phyloP scores from a whole-genome alignment of 495 filamentous ascomycete genomes.

The Aspergillus ostianus region DNA sequence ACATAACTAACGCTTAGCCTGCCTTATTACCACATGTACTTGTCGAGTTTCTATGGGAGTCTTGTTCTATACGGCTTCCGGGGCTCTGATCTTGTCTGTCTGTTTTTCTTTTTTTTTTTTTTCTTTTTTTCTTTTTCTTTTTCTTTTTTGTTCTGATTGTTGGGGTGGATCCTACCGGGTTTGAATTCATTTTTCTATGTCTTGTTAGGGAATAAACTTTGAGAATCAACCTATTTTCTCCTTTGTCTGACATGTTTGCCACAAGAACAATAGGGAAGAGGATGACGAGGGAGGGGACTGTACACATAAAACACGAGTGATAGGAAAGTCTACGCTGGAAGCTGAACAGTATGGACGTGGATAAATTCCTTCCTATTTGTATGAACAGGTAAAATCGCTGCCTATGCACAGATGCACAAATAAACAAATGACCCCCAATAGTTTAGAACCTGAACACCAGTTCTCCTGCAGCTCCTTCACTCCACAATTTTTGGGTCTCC shows the following conservation, averaged over 20 bases:
- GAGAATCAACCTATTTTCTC: slow-evolving; percentile 20
- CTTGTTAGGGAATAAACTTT: slow-evolving; percentile 19
- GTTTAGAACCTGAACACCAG: slow-evolving; percentile 26
- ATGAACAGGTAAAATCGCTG: slow-evolving; percentile 28
- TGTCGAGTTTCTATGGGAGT: slow-evolving; percentile 32
- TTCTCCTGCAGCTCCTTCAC: slow-evolving; percentile 18
- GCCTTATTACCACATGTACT: slow-evolving; percentile 37
- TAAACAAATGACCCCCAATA: slow-evolving; percentile 18
- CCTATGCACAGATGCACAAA: slow-evolving; percentile 32
- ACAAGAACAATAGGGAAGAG: not conserved
- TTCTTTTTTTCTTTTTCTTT: slow-evolving; percentile 10
- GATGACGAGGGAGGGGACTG: slow-evolving; percentile 4
- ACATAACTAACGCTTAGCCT: slow-evolving; percentile 33
- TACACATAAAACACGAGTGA: not conserved
- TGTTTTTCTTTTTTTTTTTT: slow-evolving; percentile 6
- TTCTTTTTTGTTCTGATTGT: slow-evolving; percentile 17
- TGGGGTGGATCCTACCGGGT: slow-evolving; percentile 18
- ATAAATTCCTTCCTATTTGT: slow-evolving; percentile 17
- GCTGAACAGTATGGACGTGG: not conserved
- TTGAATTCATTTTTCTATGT: slow-evolving; percentile 14
- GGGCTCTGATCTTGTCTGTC: slow-evolving; percentile 23
- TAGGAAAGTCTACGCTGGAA: not conserved
- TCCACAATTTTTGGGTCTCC: slow-evolving; percentile 1
- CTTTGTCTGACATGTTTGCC: slow-evolving; percentile 7
- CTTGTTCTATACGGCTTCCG: slow-evolving; percentile 25